Evolutionary conservation across 129 eudicot species (phyloP).

Genomic region (Glebionis coronaria): DNA sequence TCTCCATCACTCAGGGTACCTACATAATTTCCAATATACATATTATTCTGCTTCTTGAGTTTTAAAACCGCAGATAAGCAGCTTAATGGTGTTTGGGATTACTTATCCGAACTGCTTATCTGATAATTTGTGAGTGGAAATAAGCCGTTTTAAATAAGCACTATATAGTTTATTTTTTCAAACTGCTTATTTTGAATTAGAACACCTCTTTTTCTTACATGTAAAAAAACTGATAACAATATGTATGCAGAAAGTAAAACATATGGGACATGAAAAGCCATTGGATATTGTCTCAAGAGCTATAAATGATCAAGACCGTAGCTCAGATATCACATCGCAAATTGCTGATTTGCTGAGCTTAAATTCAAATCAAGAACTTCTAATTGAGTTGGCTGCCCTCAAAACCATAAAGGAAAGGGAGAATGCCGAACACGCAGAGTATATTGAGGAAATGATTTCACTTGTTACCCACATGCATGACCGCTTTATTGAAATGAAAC

Average conservation of each 20-base stretch:
- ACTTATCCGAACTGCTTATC: too few relatives aligned
- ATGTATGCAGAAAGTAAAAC: slow-evolving; percentile 63
- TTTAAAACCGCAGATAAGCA: background rate
- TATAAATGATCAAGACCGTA: slow-evolving; percentile 66
- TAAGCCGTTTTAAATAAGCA: too few relatives aligned
- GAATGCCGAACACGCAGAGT: slow-evolving; percentile 79
- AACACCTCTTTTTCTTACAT: background rate
- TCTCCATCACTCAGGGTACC: slow-evolving; percentile 65
- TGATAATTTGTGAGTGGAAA: too few relatives aligned
- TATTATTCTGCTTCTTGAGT: background rate
- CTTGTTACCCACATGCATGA: slow-evolving; percentile 70
- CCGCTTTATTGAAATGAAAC: too few relatives aligned
- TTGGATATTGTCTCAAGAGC: slow-evolving; percentile 52
- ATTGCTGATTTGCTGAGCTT: slow-evolving; percentile 74
- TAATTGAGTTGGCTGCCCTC: slow-evolving; percentile 90
- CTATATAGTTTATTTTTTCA: too few relatives aligned
- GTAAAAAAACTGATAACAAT: slow-evolving; percentile 43
- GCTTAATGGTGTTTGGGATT: too few relatives aligned
- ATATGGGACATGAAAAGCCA: slow-evolving; percentile 47
- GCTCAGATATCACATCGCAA: slow-evolving; percentile 54
- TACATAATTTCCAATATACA: too few relatives aligned
- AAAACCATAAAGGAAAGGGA: slow-evolving; percentile 81
- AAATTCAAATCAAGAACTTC: slow-evolving; percentile 81
- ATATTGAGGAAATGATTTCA: slow-evolving; percentile 69
- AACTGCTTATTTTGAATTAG: too few relatives aligned